Conservation (phyloP, 179 eudicot species). For the Vitellaria paradoxa region DNA sequence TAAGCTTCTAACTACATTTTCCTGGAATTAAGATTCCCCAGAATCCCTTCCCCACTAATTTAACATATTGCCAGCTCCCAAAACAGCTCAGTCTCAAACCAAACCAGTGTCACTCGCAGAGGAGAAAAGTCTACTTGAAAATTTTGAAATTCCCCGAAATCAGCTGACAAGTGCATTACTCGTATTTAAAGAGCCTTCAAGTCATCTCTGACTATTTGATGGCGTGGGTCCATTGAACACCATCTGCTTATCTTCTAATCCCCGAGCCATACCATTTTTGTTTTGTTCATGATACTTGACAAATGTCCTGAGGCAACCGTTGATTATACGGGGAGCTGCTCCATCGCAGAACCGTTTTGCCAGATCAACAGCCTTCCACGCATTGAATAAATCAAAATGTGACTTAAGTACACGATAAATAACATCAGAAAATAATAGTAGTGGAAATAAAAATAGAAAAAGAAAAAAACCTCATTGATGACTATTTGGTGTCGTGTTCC, state of each 20-base stretch:
- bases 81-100: not conserved
- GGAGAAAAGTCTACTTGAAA: not conserved
- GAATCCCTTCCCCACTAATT: not conserved
- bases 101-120: not conserved
- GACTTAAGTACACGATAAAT: not conserved
- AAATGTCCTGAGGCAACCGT: constrained; percentile 84
- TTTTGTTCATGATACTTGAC: constrained; percentile 41
- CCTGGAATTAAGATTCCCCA: not conserved
- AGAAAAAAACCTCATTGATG: constrained; percentile 72
- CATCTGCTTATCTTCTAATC: constrained; percentile 17
- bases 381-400: not conserved
- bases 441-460: not conserved
- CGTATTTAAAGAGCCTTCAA: not conserved
- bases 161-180: not conserved
- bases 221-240: constrained; percentile 2
- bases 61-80: not conserved
- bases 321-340: constrained; percentile 81
- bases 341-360: constrained; percentile 96
- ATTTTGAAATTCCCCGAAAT: not conserved
- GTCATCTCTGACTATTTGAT: not conserved
- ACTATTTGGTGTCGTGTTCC: constrained; percentile 83
- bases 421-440: not conserved
- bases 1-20: not conserved
- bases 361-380: constrained; percentile 79
- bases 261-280: constrained; percentile 19